phyloP scores from a whole-genome alignment of 352 stramenopile genomes.

The Phytophthora litchii region DNA sequence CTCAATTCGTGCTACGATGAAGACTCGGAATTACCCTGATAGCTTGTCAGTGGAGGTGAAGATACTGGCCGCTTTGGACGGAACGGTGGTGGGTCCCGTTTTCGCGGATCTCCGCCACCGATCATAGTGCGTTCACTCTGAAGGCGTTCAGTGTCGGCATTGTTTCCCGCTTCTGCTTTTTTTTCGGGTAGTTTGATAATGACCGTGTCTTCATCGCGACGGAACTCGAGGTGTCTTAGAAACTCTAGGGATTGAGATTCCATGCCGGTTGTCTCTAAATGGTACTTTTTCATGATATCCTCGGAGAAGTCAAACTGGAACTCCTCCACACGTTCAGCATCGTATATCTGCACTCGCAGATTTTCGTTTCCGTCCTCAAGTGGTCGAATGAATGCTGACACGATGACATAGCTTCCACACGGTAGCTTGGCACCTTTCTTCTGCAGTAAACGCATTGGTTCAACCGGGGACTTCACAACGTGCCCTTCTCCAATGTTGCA shows the following conservation, averaged over 20 bases:
- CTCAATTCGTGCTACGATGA: slow-evolving; percentile 2
- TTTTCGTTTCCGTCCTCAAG: slow-evolving; percentile 80
- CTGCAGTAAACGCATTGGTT: slow-evolving; percentile 59
- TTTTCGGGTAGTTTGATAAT: slow-evolving; percentile 77
- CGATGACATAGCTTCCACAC: slow-evolving; percentile 67
- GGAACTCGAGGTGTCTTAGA: slow-evolving; percentile 61
- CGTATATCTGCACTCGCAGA: slow-evolving; percentile 73
- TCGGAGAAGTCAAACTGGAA: slow-evolving; percentile 82
- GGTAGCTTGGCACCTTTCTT: slow-evolving; percentile 67
- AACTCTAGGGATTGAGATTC: slow-evolving; percentile 52
- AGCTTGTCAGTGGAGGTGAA: slow-evolving; percentile 5
- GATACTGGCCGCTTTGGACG: slow-evolving; percentile 22
- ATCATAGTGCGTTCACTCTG: slow-evolving; percentile 32
- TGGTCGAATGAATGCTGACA: slow-evolving; percentile 70
- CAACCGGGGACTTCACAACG: slow-evolving; percentile 42
- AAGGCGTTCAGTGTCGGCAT: slow-evolving; percentile 9
- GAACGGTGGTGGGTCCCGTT: slow-evolving; percentile 4
- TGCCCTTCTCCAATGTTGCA: slow-evolving; percentile 19
- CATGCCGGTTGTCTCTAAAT: slow-evolving; percentile 41
- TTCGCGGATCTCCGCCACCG: slow-evolving; percentile 10
- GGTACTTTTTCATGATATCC: slow-evolving; percentile 62
- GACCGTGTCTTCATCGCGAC: slow-evolving; percentile 61
- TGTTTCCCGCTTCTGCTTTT: slow-evolving; percentile 15
- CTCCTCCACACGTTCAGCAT: slow-evolving; percentile 70
- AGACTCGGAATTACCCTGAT: not conserved